These are phyloP conservation scores for Myochromella boudieri DNA, from an alignment of 768 basidiomycete genomes.

Conservation along the genomic window DNA sequence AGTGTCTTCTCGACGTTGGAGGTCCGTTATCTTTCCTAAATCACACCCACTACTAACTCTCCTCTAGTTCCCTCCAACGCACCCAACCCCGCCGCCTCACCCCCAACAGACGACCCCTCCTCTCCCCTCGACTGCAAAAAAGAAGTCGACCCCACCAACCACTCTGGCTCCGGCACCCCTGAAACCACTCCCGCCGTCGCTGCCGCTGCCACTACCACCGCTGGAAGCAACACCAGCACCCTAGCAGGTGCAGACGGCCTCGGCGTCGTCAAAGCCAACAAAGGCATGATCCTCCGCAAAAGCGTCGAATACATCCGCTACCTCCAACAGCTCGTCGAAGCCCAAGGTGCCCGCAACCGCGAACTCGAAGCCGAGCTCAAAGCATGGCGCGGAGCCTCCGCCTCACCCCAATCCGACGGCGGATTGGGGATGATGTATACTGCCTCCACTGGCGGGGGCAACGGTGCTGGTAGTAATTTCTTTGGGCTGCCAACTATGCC, in stretches of 20 bases:
- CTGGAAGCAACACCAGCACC: slow-evolving; percentile 16
- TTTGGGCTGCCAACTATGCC: slow-evolving; percentile 31
- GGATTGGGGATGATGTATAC: slow-evolving; percentile 11
- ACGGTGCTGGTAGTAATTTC: slow-evolving; percentile 5
- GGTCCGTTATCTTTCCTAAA: slow-evolving; percentile 14
- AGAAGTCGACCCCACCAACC: slow-evolving; percentile 10
- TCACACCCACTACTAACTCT: background rate
- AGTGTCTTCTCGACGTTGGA: slow-evolving; percentile 67
- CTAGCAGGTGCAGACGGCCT: slow-evolving; percentile 25
- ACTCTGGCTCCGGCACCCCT: slow-evolving; percentile 8
- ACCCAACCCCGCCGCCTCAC: slow-evolving; percentile 1
- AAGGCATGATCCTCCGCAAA: slow-evolving; percentile 91
- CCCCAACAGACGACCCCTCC: slow-evolving; percentile 13
- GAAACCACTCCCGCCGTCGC: slow-evolving; percentile 1
- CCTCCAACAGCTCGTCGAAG: slow-evolving; percentile 82
- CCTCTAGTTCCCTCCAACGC: slow-evolving; percentile 2
- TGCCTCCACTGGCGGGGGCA: too few species aligned
- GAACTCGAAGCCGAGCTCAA: slow-evolving; percentile 77
- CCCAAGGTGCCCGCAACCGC: slow-evolving; percentile 74
- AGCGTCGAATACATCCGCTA: slow-evolving; percentile 80
- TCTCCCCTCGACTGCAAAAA: slow-evolving; percentile 17
- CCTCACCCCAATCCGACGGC: too few species aligned
- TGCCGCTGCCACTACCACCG: slow-evolving; percentile 7
- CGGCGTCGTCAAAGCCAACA: slow-evolving; percentile 82
- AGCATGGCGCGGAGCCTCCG: too few species aligned